Percentiles rank a stretch among this genome's conserved stretches.
Conservation (phyloP, 2,329 filamentous ascomycete genomes). For the Metarhizium robertsii region DNA sequence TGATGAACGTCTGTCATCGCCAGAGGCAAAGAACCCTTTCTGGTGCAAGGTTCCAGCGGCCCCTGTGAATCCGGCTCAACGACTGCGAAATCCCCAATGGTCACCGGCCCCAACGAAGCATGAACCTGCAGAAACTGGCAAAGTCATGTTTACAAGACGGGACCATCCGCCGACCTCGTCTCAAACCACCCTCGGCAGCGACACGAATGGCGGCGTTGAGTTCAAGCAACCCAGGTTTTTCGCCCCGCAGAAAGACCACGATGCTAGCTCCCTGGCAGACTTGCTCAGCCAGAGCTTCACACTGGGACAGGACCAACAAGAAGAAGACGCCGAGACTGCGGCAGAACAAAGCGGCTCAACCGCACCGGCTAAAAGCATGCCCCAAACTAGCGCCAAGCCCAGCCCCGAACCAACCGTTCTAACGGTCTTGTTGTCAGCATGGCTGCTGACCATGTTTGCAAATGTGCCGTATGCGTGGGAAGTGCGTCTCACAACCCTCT, state of each 20-base stretch:
- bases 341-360: neutral
- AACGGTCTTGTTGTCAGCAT: slow-evolving; percentile 13
- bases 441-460: slow-evolving; percentile 14
- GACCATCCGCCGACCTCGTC: slow-evolving; percentile 6
- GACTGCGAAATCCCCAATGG: slow-evolving; percentile 51
- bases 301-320: slow-evolving; percentile 22
- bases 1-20: slow-evolving; percentile 33
- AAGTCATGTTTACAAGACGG: slow-evolving; percentile 39
- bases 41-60: slow-evolving; percentile 62
- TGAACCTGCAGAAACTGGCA: slow-evolving; percentile 32
- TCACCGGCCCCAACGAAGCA: slow-evolving; percentile 37
- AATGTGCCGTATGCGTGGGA: slow-evolving; percentile 17
- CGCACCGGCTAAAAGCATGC: neutral
- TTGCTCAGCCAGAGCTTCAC: slow-evolving; percentile 35
- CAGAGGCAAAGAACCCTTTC: slow-evolving; percentile 43
- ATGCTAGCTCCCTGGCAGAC: slow-evolving; percentile 34
- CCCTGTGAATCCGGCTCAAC: slow-evolving; percentile 55
- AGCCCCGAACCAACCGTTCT: slow-evolving; percentile 13
- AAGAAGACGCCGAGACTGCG: neutral
- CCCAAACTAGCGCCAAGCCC: neutral
- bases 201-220: slow-evolving; percentile 21
- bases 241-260: slow-evolving; percentile 30
- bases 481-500: slow-evolving; percentile 17
- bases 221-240: slow-evolving; percentile 56
- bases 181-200: slow-evolving; percentile 4